Base-by-base conservation (phyloP, 495 filamentous ascomycete species). In the Symbiotaphrina buchneri region DNA sequence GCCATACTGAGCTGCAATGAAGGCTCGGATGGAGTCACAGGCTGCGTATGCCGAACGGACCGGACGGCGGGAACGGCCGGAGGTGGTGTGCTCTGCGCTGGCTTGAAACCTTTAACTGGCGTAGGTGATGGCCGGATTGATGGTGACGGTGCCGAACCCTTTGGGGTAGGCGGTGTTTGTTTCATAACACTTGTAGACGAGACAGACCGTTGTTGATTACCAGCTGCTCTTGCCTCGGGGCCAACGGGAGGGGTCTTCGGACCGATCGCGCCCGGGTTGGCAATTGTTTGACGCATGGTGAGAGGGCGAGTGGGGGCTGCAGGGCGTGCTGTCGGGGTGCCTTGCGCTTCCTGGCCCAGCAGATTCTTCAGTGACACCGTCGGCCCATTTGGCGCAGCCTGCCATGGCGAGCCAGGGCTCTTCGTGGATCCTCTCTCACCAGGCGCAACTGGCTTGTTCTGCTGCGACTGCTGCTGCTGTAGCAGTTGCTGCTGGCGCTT, bases 401-500 rank as follows among this genome's bases (percentile, higher is more conserved):
- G 74, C 85, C 85, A 94, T 2, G 84, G 78, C 14, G 74, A 70
- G 19, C 55, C 47, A 6, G 58, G 49, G 29, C 53, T 56, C 14
- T 58, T 32, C 23, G 31, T 27, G 21, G 29, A 21, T 27, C 18
- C 15, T 33, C 35, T 19, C 6, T 5, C 19, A 10, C 11, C 14
- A 28, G 57, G 50, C 16, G 49, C 44, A 28, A 54, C 56, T 41
- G 65, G 52, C n/a, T 26, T 68, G 52, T 17, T 55, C 49, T 33
- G 46, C 46, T 37, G 34, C 10, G 32, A 34, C 16, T 40, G 35
- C 5, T 38, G 30, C 21, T 72, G 56, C 34, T 76, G 71, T 37
- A 65, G 51, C 39, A 66, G 62, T 42, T 73, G 71, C 39, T 80
- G 68, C 28, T 77, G 63, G 44, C 66, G 79, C 53, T 92, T 93